phyloP scores from a whole-genome alignment of 306 rosid species.

The Quercus gilva region DNA sequence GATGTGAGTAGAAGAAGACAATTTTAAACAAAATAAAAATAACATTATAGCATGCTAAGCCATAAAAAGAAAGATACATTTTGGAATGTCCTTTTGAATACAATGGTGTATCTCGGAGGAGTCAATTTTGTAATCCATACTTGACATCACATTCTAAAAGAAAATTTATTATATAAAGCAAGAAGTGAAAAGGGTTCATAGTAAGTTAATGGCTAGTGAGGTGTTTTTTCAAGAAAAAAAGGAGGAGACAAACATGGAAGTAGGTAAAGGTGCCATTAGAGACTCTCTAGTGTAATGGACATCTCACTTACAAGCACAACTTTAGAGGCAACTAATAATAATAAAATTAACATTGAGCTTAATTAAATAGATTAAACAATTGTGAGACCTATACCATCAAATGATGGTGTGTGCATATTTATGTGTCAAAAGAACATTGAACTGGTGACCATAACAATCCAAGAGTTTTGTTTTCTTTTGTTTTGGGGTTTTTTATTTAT shows the following conservation, averaged over 20 bases:
- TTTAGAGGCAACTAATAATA: conserved; percentile 31
- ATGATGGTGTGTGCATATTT: conserved; percentile 3
- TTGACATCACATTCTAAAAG: conserved; percentile 66
- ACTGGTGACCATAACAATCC: not conserved
- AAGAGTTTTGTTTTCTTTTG: not conserved
- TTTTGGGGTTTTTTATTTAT: no score
- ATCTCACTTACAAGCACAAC: conserved; percentile 57
- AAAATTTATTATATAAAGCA: conserved; percentile 24
- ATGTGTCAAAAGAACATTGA: conserved; percentile 10
- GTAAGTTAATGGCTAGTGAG: conserved; percentile 51
- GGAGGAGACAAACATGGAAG: conserved; percentile 43
- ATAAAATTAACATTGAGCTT: conserved; percentile 6
- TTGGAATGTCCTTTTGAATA: conserved; percentile 43
- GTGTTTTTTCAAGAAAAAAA: conserved; percentile 41
- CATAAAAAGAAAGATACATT: conserved; percentile 37
- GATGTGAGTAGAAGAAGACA: conserved; percentile 85
- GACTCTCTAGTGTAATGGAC: conserved; percentile 48
- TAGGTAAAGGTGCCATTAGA: conserved; percentile 48
- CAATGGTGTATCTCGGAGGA: conserved; percentile 33
- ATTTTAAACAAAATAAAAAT: conserved; percentile 30
- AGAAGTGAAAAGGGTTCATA: not conserved
- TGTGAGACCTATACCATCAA: not conserved
- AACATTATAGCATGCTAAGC: conserved; percentile 12
- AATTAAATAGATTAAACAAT: conserved; percentile 27
- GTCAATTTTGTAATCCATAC: conserved; percentile 55